Evolutionary conservation across 2,329 filamentous ascomycete species (phyloP), one percentile per base, ranked within the genome.

Genomic region (Paracorniculantispora psalliotae): DNA sequence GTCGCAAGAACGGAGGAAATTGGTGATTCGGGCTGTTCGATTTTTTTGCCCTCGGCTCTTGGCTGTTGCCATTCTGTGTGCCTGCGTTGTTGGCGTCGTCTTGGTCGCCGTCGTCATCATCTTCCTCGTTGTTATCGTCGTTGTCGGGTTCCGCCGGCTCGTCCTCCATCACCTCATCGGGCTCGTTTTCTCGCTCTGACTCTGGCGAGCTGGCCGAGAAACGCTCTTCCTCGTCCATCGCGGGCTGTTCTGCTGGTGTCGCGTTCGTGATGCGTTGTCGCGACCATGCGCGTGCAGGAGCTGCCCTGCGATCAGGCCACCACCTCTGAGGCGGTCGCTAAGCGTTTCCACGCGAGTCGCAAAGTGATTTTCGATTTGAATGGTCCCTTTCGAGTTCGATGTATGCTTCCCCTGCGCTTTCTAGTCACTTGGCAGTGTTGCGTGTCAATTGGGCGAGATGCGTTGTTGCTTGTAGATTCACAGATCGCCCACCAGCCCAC

Each of bases 41-140:
- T 59, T 67, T 71, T 60, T 71, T 53, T 21, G 8, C 28, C n/a
- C 59, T 63, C 7, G 68, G 65, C 30, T 23, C 28, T 35, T 61
- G 62, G 13, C 59, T 61, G 30, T 50, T 64, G 28, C 62, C 62
- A 4, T 63, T 64, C 35, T 66, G 63, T 10, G 69, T 67, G 7
- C 67, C 71, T 0, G 61, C 66, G 1, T 76, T 72, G 26, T 69
- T 71, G 47, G 75, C 77, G 64, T 73, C 72, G 17, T 70, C 68
- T 1, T 72, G 69, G 2, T 71, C 68, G 2, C 73, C 70, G 4
- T 70, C 68, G 0, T 75, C 70, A 21, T 69, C 71, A 2, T 73
- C 70, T 10, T 73, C 71, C 9, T 74, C 69, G 72, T 67, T 8
- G 72, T 70, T n/a, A 77, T 77, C 57, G 2, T 84, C 81, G 63